phyloP scores from a whole-genome alignment of 2,329 filamentous ascomycete genomes.

The Beauveria medogensis region DNA sequence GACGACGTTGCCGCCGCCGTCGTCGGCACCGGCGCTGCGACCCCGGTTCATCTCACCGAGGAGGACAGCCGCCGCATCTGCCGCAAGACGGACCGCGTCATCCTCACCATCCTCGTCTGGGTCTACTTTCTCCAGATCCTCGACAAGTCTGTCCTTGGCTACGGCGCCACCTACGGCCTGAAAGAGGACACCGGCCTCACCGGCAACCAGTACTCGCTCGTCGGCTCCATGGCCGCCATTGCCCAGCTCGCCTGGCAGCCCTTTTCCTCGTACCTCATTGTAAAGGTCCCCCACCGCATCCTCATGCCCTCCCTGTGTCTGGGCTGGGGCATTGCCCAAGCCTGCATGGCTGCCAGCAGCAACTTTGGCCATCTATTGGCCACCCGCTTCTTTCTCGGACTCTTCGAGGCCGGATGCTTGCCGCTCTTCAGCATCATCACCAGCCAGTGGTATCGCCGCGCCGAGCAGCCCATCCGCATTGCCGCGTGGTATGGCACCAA shows the following conservation, averaged over 20 bases:
- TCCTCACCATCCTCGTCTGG: conserved; percentile 47
- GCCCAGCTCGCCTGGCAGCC: conserved; percentile 55
- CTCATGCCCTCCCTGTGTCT: conserved; percentile 44
- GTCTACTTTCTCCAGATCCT: conserved; percentile 52
- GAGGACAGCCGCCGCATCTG: conserved; percentile 39
- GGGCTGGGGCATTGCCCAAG: conserved; percentile 36
- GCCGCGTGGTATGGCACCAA: conserved; percentile 61
- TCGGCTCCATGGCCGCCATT: conserved; percentile 50
- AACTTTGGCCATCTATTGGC: conserved; percentile 41
- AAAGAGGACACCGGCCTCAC: conserved; percentile 39
- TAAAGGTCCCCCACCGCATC: conserved; percentile 51
- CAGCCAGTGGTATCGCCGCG: conserved; percentile 37
- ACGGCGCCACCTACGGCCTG: conserved; percentile 48
- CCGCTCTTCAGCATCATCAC: conserved; percentile 40
- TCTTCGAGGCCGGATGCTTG: conserved; percentile 45
- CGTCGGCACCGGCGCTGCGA: background rate
- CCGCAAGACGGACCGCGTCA: conserved; percentile 52
- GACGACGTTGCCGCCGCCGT: conserved; percentile 4
- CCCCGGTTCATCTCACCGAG: conserved; percentile 23
- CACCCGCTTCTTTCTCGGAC: conserved; percentile 38
- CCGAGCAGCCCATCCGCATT: conserved; percentile 54
- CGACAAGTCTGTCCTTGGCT: conserved; percentile 51
- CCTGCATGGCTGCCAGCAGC: conserved; percentile 38
- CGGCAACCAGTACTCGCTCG: conserved; percentile 47
- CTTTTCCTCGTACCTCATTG: conserved; percentile 50